Percentiles rank a stretch among this genome's conserved stretches.
phyloP scores from a whole-genome alignment of 2,329 filamentous ascomycete genomes.

The Bipolaris victoriae region DNA sequence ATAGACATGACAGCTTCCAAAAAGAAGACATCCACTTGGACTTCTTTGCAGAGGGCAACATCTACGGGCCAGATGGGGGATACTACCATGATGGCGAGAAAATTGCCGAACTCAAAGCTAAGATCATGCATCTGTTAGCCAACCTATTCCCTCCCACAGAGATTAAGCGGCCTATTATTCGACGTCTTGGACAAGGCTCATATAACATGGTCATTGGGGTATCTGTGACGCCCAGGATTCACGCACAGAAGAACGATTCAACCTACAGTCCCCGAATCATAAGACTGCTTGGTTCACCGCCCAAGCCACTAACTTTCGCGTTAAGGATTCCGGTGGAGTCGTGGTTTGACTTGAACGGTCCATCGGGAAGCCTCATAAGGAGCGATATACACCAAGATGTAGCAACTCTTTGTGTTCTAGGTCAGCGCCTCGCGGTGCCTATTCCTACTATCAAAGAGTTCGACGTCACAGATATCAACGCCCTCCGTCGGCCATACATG shows the following conservation, averaged over 20 bases:
- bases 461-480: not conserved
- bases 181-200: constrained; percentile 1
- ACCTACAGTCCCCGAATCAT: not conserved
- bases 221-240: not conserved
- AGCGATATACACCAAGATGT: constrained; percentile 1
- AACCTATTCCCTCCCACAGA: not conserved
- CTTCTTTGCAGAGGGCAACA: not conserved
- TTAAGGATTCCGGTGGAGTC: not conserved
- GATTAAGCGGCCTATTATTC: not conserved
- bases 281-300: not conserved
- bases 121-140: not conserved
- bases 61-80: not conserved
- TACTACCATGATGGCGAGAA: not conserved
- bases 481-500: constrained; percentile 3
- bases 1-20: too few relatives aligned
- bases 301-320: not conserved
- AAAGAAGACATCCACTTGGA: too few relatives aligned
- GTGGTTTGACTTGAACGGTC: not conserved
- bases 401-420: not conserved
- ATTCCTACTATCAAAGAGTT: constrained; percentile 4
- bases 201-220: constrained; percentile 8
- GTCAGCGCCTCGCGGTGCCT: not conserved
- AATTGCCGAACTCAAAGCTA: not conserved
- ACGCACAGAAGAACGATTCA: not conserved
- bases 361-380: not conserved